These are phyloP conservation scores for Diaporthe destruens DNA, from an alignment of 2,329 filamentous ascomycete genomes.

Conservation along the genomic window DNA sequence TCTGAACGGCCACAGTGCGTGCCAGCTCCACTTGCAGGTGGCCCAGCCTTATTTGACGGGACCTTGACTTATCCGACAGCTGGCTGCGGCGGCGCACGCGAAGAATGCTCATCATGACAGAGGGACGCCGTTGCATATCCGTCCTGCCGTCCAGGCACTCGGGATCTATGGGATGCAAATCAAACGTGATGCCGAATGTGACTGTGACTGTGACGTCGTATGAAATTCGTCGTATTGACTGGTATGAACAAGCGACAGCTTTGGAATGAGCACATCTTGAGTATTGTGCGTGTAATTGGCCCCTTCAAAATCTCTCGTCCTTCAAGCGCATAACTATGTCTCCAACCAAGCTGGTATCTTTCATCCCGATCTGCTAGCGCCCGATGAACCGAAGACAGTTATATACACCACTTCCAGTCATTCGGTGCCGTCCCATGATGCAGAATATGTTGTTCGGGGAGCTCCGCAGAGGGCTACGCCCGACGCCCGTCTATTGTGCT, in stretches of 20 bases:
- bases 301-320: constrained; percentile 6
- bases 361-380: constrained; percentile 35
- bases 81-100: no score
- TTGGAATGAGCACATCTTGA: constrained; percentile 29
- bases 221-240: constrained; percentile 36
- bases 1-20: neutral
- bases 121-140: no score
- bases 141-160: neutral
- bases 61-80: neutral
- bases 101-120: neutral
- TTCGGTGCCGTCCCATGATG: constrained; percentile 38
- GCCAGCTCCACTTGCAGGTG: neutral
- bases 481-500: constrained; percentile 40
- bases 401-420: constrained; percentile 36
- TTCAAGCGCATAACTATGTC: constrained; percentile 8
- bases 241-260: constrained; percentile 31
- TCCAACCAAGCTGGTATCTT: constrained; percentile 36
- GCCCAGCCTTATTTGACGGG: neutral
- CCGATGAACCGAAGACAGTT: constrained; percentile 35
- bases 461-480: constrained; percentile 9
- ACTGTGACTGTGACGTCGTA: neutral
- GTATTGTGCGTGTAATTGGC: constrained; percentile 32
- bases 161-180: neutral
- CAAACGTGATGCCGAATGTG: neutral
- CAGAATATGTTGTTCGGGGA: constrained; percentile 30